Conservation (phyloP, 257 asterid genomes). For the Buddleja alternifolia region DNA sequence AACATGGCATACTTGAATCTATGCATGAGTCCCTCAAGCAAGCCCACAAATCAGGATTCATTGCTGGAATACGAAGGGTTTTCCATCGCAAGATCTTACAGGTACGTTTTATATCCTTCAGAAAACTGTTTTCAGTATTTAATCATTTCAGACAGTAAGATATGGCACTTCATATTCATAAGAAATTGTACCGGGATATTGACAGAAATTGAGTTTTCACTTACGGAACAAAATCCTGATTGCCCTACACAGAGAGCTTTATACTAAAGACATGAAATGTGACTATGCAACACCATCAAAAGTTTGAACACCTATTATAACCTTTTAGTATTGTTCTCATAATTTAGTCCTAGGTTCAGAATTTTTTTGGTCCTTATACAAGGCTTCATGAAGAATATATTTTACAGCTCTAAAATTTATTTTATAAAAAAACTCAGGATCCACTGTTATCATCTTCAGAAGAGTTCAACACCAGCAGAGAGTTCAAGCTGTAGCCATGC, state of each 20-base stretch:
- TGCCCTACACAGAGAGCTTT: not conserved
- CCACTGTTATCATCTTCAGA: slow-evolving; percentile 58
- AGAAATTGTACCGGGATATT: not conserved
- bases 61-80: slow-evolving; percentile 40
- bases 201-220: not conserved
- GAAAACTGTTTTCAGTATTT: not conserved
- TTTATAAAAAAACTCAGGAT: slow-evolving; percentile 42
- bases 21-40: slow-evolving; percentile 47
- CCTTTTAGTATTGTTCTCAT: not conserved
- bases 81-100: slow-evolving; percentile 61
- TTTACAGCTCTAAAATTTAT: slow-evolving; percentile 2
- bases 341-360: not conserved
- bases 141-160: not conserved
- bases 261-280: not conserved
- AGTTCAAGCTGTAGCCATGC: slow-evolving; percentile 47
- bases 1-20: slow-evolving; percentile 43
- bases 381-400: not conserved
- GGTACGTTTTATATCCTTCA: slow-evolving; percentile 39
- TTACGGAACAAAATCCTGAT: not conserved
- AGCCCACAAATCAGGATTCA: slow-evolving; percentile 38
- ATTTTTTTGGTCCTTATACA: not conserved
- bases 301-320: not conserved
- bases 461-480: slow-evolving; percentile 35
- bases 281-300: no score
- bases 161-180: not conserved